Percentiles rank a stretch among this genome's conserved stretches.
Evolutionary conservation across 805 yeast species (phyloP).

Genomic region (Saturnispora gosingensis): DNA sequence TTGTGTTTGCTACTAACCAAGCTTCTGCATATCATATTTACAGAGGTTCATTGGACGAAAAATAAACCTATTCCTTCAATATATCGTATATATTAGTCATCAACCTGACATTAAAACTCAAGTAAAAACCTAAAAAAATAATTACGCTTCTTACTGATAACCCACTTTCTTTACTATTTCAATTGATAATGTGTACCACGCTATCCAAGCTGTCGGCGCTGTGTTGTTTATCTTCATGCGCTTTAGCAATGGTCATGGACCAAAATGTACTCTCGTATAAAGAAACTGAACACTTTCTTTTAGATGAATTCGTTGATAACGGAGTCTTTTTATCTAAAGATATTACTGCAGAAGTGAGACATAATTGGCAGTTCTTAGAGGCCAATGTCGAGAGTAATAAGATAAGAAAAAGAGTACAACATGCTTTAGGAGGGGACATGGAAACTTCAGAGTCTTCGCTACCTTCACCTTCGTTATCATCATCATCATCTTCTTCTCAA

Average conservation of each 20-base stretch:
- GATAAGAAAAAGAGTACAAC: neutral
- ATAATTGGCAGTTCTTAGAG: conserved; percentile 12
- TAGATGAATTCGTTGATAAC: conserved; percentile 7
- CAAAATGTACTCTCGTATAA: conserved; percentile 6
- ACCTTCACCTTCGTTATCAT: neutral
- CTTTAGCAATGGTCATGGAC: neutral
- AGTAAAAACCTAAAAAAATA: neutral
- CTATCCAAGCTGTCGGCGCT: neutral
- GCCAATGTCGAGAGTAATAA: neutral
- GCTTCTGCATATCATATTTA: conserved; percentile 65
- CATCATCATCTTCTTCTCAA: neutral
- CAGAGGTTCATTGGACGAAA: conserved; percentile 22
- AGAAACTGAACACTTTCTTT: conserved; percentile 2
- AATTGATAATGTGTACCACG: neutral
- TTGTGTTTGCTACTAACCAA: conserved; percentile 80
- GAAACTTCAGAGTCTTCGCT: neutral
- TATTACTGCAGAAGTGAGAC: conserved; percentile 3
- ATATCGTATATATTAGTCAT: neutral
- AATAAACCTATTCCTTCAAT: neutral
- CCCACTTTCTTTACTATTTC: neutral
- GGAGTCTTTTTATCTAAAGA: conserved; percentile 6
- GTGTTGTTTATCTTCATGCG: neutral
- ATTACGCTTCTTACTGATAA: neutral
- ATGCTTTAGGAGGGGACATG: neutral
- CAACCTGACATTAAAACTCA: neutral